A percentile compares a stretch with the other conserved stretches of the same genome.
Evolutionary conservation across 352 stramenopile genomes (phyloP).

Genomic region (Phytophthora pisi): DNA sequence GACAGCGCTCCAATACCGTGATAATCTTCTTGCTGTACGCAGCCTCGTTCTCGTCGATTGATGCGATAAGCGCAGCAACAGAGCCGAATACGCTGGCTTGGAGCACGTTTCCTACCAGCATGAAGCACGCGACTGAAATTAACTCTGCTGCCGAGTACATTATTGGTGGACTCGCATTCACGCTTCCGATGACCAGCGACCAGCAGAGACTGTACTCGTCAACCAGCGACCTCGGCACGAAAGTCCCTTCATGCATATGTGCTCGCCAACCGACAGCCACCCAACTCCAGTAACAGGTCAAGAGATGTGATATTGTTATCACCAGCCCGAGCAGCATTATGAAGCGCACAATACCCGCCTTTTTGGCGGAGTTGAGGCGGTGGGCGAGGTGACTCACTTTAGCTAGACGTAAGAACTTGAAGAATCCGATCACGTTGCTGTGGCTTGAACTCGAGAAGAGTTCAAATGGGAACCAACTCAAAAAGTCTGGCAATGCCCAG

Average conservation of each 20-base stretch:
- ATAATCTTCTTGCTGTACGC: constrained; percentile 71
- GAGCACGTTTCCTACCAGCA: constrained; percentile 64
- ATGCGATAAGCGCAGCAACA: constrained; percentile 58
- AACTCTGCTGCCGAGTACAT: constrained; percentile 53
- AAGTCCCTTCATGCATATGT: constrained; percentile 32
- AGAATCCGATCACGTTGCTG: constrained; percentile 48
- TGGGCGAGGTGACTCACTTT: constrained; percentile 61
- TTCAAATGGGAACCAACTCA: constrained; percentile 70
- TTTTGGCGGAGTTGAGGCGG: constrained; percentile 55
- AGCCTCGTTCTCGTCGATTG: constrained; percentile 61
- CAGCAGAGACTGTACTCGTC: constrained; percentile 50
- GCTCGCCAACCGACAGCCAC: constrained; percentile 44
- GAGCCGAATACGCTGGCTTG: constrained; percentile 68
- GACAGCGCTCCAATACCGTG: constrained; percentile 56
- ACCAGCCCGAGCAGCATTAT: constrained; percentile 47
- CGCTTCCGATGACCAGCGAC: constrained; percentile 55
- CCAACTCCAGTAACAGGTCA: constrained; percentile 66
- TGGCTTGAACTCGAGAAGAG: constrained; percentile 29
- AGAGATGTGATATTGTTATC: constrained; percentile 46
- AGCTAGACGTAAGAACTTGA: constrained; percentile 59
- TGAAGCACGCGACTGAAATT: constrained; percentile 58
- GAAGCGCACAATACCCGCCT: constrained; percentile 58
- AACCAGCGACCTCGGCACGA: constrained; percentile 17
- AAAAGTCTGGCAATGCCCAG: constrained; percentile 54
- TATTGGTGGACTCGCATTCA: constrained; percentile 57